Conservation (phyloP, 1,139 yeast species). For the Suhomyces atakaporum region DNA sequence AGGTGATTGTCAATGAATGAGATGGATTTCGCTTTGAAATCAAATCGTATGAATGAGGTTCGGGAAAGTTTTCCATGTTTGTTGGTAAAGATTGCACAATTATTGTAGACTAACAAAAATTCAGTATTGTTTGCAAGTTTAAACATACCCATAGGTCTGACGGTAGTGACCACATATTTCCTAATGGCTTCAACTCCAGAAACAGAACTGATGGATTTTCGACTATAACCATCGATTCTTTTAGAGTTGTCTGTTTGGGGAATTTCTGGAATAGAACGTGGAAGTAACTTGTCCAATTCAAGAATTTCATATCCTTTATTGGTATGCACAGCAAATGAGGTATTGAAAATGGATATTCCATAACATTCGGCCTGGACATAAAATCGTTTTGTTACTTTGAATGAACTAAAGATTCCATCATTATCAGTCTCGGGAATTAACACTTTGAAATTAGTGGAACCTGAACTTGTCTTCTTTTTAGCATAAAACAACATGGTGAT, state of each 20-base stretch:
- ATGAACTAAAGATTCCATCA: constrained; percentile 50
- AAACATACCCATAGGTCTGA: constrained; percentile 64
- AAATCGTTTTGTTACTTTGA: constrained; percentile 52
- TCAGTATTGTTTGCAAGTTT: constrained; percentile 51
- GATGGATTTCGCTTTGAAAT: constrained; percentile 60
- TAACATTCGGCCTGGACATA: constrained; percentile 55
- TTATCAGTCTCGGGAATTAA: constrained; percentile 52
- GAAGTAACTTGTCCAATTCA: constrained; percentile 58
- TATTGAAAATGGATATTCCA: constrained; percentile 59
- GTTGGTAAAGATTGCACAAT: constrained; percentile 71
- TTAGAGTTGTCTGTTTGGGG: constrained; percentile 26
- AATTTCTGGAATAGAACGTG: constrained; percentile 57
- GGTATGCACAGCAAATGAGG: constrained; percentile 67
- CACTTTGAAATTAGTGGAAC: constrained; percentile 53
- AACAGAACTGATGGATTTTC: constrained; percentile 19
- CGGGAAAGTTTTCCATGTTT: constrained; percentile 65
- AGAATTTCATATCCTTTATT: constrained; percentile 69
- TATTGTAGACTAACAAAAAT: constrained; percentile 68
- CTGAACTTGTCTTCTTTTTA: constrained; percentile 49
- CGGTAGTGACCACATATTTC: constrained; percentile 36
- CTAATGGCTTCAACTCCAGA: constrained; percentile 35
- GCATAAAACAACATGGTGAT: constrained; percentile 59
- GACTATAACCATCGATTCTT: constrained; percentile 36
- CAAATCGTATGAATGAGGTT: constrained; percentile 58
- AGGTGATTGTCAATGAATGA: constrained; percentile 61